Evolutionary conservation across 2,329 filamentous ascomycete species (phyloP).

Genomic region (Hypoxylon rubiginosum): DNA sequence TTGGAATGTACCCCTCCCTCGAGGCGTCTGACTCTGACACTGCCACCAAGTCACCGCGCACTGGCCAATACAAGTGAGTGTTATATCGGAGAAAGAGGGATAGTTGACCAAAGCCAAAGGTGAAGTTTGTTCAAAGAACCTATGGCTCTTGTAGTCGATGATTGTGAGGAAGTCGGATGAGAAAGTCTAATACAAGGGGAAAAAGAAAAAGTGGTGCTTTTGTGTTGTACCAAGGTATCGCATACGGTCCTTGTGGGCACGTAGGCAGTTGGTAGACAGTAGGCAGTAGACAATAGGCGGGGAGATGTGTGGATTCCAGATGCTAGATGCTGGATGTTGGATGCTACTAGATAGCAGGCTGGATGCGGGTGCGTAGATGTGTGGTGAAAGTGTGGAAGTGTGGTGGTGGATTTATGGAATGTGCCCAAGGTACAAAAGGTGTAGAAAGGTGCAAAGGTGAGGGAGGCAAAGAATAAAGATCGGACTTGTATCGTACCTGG

Average conservation of each 20-base stretch:
- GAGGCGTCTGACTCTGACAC: conserved; percentile 14
- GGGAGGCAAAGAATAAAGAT: not conserved
- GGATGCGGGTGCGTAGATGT: not conserved
- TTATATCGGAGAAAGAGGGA: conserved; percentile 3
- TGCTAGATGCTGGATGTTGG: not conserved
- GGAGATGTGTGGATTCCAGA: not conserved
- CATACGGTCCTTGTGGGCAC: conserved; percentile 5
- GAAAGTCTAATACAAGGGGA: conserved; percentile 5
- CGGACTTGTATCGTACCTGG: conserved; percentile 48
- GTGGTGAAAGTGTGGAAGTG: not conserved
- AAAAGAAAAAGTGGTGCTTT: conserved; percentile 38
- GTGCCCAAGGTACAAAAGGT: not conserved
- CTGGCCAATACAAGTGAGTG: conserved; percentile 25
- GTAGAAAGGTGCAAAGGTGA: not conserved
- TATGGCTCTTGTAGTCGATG: not conserved
- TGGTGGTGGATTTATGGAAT: not conserved
- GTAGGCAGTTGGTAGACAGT: not conserved
- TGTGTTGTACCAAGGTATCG: conserved; percentile 40
- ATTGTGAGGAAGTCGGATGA: conserved; percentile 9
- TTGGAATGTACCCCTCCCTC: conserved; percentile 31
- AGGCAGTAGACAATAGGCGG: not conserved
- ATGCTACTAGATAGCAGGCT: not conserved
- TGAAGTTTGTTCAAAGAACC: not conserved
- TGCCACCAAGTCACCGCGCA: conserved; percentile 10
- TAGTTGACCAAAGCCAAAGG: not conserved